Evolutionary conservation across 768 basidiomycete genomes (phyloP).

Genomic region (Russula abietina): DNA sequence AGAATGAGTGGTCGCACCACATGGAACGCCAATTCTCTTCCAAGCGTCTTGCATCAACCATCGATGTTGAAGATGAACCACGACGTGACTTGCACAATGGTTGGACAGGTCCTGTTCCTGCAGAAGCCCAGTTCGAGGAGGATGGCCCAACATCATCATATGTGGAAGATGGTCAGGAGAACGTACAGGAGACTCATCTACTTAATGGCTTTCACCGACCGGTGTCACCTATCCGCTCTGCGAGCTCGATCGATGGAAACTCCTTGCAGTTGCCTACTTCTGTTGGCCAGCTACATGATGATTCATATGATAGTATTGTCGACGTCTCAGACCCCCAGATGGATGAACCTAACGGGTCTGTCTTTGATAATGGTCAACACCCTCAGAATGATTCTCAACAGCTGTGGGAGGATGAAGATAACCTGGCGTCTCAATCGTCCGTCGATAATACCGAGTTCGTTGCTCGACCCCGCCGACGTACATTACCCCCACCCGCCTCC

Average conservation of each 20-base stretch:
- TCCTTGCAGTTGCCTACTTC: background rate
- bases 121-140: constrained; percentile 3
- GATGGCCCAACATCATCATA: background rate
- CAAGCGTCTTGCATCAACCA: background rate
- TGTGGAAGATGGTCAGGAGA: background rate
- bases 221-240: background rate
- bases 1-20: background rate
- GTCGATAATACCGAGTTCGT: constrained; percentile 3
- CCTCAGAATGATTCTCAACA: background rate
- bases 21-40: constrained; percentile 1
- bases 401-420: background rate
- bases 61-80: constrained; percentile 13
- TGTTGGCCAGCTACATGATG: background rate
- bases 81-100: constrained; percentile 7
- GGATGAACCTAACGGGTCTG: background rate
- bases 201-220: background rate
- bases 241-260: background rate
- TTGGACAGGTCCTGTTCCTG: constrained; percentile 2
- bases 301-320: background rate
- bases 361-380: background rate
- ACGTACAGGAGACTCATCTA: background rate
- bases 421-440: background rate
- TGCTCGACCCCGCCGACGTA: constrained; percentile 18
- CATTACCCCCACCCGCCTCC: constrained; percentile 26
- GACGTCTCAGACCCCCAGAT: background rate